A percentile compares a stretch with the other conserved stretches of the same genome.
phyloP scores from a whole-genome alignment of 768 basidiomycete genomes.

The Vishniacozyma victoriae region DNA sequence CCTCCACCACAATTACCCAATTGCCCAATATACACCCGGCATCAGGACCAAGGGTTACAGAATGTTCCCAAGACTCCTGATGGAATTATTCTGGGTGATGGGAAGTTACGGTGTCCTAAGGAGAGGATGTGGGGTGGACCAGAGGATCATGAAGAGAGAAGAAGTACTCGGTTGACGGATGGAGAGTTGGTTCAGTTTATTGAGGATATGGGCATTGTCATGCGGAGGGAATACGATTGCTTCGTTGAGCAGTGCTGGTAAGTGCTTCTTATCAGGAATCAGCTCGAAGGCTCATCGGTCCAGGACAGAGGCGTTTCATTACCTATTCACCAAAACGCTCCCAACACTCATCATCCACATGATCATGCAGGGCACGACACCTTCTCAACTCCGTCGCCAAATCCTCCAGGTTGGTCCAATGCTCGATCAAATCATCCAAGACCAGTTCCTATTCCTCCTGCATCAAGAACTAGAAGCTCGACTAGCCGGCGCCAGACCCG shows the following conservation, averaged over 20 bases:
- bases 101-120: constrained; percentile 38
- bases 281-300: not conserved
- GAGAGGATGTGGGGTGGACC: constrained; percentile 28
- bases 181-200: constrained; percentile 43
- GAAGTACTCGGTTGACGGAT: constrained; percentile 26
- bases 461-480: constrained; percentile 42
- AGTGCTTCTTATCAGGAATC: constrained; percentile 5
- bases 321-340: constrained; percentile 40
- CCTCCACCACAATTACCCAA: constrained; percentile 37
- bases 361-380: constrained; percentile 38
- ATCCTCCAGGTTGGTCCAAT: constrained; percentile 43
- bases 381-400: constrained; percentile 39
- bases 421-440: constrained; percentile 38
- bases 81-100: constrained; percentile 11
- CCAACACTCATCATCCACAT: constrained; percentile 44
- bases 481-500: constrained; percentile 31
- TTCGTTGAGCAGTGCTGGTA: constrained; percentile 48
- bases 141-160: constrained; percentile 27
- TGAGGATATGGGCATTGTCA: constrained; percentile 38
- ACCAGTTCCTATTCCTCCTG: constrained; percentile 39
- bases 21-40: constrained; percentile 27
- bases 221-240: constrained; percentile 44
- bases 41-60: constrained; percentile 30
- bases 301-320: constrained; percentile 47
- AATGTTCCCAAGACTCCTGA: not conserved